Percentiles rank a stretch among this genome's conserved stretches.
Conservation (phyloP, 2,329 filamentous ascomycete genomes). For the Fusarium virguliforme region DNA sequence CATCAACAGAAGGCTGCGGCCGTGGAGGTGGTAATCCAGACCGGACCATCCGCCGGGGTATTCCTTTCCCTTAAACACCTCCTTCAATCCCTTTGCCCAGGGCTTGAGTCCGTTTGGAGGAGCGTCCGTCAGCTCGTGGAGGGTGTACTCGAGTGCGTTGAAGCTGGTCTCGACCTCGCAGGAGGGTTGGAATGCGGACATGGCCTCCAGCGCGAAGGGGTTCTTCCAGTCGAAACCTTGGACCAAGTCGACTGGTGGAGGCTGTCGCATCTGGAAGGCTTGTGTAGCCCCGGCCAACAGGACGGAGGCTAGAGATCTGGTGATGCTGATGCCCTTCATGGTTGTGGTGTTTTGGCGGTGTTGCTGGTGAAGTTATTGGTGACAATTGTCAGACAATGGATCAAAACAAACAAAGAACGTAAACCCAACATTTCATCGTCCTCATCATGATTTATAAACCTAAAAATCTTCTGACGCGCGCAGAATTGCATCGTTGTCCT, state of each 20-base stretch:
- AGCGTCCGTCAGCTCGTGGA: slow-evolving; percentile 60
- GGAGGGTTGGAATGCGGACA: slow-evolving; percentile 53
- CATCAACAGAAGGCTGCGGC: slow-evolving; percentile 66
- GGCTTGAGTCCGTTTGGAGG: slow-evolving; percentile 59
- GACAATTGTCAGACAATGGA: not conserved
- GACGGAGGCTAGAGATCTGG: slow-evolving; percentile 19
- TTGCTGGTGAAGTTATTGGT: not conserved
- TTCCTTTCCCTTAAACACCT: slow-evolving; percentile 58
- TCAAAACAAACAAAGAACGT: not conserved
- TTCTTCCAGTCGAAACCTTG: slow-evolving; percentile 61
- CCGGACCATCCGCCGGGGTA: slow-evolving; percentile 70
- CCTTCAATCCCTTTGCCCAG: slow-evolving; percentile 60
- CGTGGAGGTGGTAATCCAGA: slow-evolving; percentile 66
- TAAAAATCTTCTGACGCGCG: slow-evolving; percentile 13
- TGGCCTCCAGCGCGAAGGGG: slow-evolving; percentile 55
- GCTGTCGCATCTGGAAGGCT: slow-evolving; percentile 51
- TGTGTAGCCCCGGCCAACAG: slow-evolving; percentile 42
- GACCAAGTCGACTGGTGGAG: slow-evolving; percentile 55
- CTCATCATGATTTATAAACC: slow-evolving; percentile 33
- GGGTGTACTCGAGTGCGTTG: slow-evolving; percentile 60
- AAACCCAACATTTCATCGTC: not conserved
- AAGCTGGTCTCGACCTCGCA: slow-evolving; percentile 59
- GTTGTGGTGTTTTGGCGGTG: slow-evolving; percentile 11
- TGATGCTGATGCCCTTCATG: slow-evolving; percentile 48
- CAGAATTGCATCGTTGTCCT: slow-evolving; percentile 47